Evolutionary conservation across 176 grass and related monocot genomes (phyloP), one percentile per base, ranked within the genome.

Genomic region (Avena sativa): DNA sequence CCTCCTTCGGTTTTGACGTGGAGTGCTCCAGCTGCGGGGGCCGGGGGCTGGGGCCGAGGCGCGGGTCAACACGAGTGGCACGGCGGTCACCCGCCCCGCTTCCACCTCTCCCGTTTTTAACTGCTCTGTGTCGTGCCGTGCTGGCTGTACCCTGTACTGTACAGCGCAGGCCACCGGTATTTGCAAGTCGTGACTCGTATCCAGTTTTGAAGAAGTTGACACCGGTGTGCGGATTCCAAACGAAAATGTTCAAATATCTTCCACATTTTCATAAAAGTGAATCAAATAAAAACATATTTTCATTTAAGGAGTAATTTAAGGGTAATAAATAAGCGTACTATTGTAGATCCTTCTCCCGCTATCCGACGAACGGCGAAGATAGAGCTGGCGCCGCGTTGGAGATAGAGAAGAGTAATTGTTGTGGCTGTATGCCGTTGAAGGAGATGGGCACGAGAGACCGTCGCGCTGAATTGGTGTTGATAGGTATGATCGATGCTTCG

Each of bases 1-100:
- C 25, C 48, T 76, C 12, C 72, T 52, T 60, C 26, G 79, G 88
- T 86, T 63, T 78, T 90, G 79, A 86, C 89, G 79, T 72, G 84
- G 84, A 51, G 71, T 12, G 69, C 83, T 80, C 69, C 48, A 38
- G 70, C 53, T 12, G 81, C 68, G 25, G 81, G 70, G 15, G 32
- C 32, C 32, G 32, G 32, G 17, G 64, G 64, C 26, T n/a, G 36
- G 23, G 69, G 82, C 62, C 70, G 40, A 8, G 64, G 64, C 26
- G 71, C 52, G 23, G 69, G 82, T 75, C 70, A 84, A 84, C 82
- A 75, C 82, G 62, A 68, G 62, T 68, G 79, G 46, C 79, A 32
- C 79, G 74, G 74, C 74, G 49, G 74, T 56, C 74, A 77, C 50
- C 74, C 50, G 50, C 74, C 34, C 50, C 28, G 49, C 51, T 9